Conservation (phyloP, 331 rosid genomes). For the Acacia concinna region DNA sequence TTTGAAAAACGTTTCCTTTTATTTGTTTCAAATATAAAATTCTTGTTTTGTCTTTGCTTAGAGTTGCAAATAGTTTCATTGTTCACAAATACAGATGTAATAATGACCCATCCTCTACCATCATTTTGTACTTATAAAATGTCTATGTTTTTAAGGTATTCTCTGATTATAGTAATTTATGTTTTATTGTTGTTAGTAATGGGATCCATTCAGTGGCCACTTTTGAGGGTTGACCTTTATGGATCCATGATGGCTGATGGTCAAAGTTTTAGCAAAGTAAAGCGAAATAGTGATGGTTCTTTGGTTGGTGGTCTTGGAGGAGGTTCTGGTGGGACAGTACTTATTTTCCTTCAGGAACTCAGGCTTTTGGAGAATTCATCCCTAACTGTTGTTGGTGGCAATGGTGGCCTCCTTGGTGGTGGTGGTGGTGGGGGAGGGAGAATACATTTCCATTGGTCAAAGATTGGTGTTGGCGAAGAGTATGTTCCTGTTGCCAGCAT, state of each 20-base stretch:
- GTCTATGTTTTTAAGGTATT: conserved; percentile 20
- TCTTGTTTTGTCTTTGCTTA: conserved; percentile 12
- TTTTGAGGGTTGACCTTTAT: conserved; percentile 66
- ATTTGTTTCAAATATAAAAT: conserved; percentile 21
- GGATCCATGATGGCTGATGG: conserved; percentile 91
- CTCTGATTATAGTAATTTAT: conserved; percentile 24
- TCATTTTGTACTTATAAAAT: conserved; percentile 18
- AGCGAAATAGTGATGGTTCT: conserved; percentile 56
- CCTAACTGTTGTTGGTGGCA: conserved; percentile 81
- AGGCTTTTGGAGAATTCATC: conserved; percentile 70
- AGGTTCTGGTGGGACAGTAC: conserved; percentile 97
- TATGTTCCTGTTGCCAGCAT: conserved; percentile 87
- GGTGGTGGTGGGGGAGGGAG: conserved; percentile 99
- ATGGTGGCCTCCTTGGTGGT: conserved; percentile 88
- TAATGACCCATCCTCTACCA: background rate
- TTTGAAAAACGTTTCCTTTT: conserved; percentile 24
- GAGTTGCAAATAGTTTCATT: conserved; percentile 30
- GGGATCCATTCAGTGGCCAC: conserved; percentile 98
- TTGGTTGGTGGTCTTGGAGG: conserved; percentile 92
- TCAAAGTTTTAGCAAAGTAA: conserved; percentile 69
- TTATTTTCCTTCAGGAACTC: conserved; percentile 94
- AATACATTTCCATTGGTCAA: conserved; percentile 97
- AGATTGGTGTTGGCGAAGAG: conserved; percentile 70
- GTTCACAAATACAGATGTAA: background rate
- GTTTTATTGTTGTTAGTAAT: conserved; percentile 60